Conservation (phyloP, 208 protist genomes). For the Acanthamoeba culbertsoni region DNA sequence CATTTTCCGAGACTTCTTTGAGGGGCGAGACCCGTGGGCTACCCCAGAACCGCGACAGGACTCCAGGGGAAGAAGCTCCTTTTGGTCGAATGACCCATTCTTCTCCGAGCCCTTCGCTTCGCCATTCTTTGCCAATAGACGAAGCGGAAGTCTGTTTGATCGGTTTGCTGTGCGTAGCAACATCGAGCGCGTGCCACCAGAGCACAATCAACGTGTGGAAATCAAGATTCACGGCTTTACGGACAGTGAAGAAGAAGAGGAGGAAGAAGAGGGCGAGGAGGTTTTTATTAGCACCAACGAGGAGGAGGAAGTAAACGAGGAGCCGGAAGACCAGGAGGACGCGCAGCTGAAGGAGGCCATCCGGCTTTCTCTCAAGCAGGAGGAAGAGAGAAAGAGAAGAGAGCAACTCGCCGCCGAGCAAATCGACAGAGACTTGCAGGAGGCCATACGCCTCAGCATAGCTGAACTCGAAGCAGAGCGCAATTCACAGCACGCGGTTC, state of each 20-base stretch:
- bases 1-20: not conserved
- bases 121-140: not conserved
- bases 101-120: not conserved
- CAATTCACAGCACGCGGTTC: too few species aligned
- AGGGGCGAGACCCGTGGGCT: not conserved
- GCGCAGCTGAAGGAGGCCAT: too few species aligned
- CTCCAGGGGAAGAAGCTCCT: not conserved
- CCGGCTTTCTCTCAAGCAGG: not conserved
- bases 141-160: not conserved
- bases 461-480: not conserved
- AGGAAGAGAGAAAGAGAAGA: not conserved
- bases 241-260: not conserved
- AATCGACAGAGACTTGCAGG: not conserved
- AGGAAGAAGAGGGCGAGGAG: too few species aligned
- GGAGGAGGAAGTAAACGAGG: not conserved
- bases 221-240: not conserved
- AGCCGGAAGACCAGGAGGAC: not conserved
- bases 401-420: too few species aligned
- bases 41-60: not conserved
- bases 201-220: too few species aligned
- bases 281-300: not conserved
- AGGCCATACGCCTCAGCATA: not conserved
- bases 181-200: too few species aligned
- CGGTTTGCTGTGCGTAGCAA: too few species aligned
- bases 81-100: not conserved